Base-by-base conservation (phyloP, 73 alveolate genomes). In the Blepharisma stoltei region DNA sequence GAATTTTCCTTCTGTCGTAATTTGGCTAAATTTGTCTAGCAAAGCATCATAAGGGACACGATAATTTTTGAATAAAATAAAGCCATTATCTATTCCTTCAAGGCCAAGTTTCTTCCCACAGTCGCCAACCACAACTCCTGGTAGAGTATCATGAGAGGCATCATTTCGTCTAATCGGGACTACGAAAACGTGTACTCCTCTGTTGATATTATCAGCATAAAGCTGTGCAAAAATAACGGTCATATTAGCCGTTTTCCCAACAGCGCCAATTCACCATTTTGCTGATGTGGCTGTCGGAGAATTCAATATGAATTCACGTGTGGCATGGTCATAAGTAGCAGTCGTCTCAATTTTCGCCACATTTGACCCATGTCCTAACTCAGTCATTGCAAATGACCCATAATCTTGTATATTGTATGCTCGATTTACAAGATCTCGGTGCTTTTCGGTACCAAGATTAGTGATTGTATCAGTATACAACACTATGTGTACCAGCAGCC, bases 331-430 rank as follows among this genome's bases (percentile, higher is more conserved):
- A 77, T 71, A 92, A 52, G 89, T 84, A 9, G 98, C 95, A 14
- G 86, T 77, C 23, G 98, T 92, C 60, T 82, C 90, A 0, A 92
- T 46, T 25, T 89, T 84, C 46, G 87, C 68, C 43, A 92, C 91
- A 86, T 92, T 88, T 49, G 97, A 92, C 14, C 97, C 97, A 83
- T 92, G 97, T 3, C 96, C 97, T 43, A 92, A 65, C 76, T 92
- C 97, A 21, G 97, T 89, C 85, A 89, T 81, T 38, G 89, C 80
- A 70, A 86, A 89, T 76, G 92, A 88, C 20, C 92, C 93, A n/a
- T 86, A 52, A 55, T 86, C 91, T 73, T 75, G 77, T 0, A 89
- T 52, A 37, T 82, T 47, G 47, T 77, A 75, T 47, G 91, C 91
- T 47, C 87, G 80, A 20, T 81, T 78, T 21, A 83, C 55, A 60